Base-by-base conservation (phyloP, 2,329 filamentous ascomycete genomes). In the Fusarium sp. region DNA sequence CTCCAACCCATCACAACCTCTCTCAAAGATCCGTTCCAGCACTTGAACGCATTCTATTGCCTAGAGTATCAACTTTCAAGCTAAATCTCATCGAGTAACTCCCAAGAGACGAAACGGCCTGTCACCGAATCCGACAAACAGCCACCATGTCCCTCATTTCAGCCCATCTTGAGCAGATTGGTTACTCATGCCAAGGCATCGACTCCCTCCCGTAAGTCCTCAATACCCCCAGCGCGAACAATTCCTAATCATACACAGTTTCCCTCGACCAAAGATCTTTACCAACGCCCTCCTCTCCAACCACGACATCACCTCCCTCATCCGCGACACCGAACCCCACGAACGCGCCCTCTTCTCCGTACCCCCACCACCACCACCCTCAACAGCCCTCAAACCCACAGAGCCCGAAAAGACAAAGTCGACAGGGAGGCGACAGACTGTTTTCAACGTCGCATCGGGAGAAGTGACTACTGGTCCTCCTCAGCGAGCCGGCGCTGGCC, bases 311-410 rank as follows among this genome's bases (percentile, higher is more conserved):
- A 98, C 96, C 4, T 88, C 92, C 11, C 84, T 99, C 51, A 97
- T 99, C 75, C 92, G 96, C 65, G 96, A 99, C 79, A 97, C 95
- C 4, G 96, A 99, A 80, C 83, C 91, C 20, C 95, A 98, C 81
- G 96, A 99, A 79, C 91, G 94, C 75, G 95, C 95, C 6, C 88
- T 99, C 16, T 99, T 98, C 83, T 96, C 95, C 36, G 90, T 97
- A 0, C 93, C 95, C 1, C 89, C 92, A 0, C 89, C 91, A 0
- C 88, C 91, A 1, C 85, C 76, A 40, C 82, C 75, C 55, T 80
- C 75, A 68, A 83, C 74, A 57, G 68, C 62, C 38, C 58, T 70
- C 10, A 71, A 75, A 9, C 77, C 78, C 74, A 74, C 81, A 73
- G 77, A 84, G 71, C 75, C 78, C 38, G 72, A 79, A 75, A 68